Conservation (phyloP, 1,284 basidiomycete species). For the Abortiporus biennis region DNA sequence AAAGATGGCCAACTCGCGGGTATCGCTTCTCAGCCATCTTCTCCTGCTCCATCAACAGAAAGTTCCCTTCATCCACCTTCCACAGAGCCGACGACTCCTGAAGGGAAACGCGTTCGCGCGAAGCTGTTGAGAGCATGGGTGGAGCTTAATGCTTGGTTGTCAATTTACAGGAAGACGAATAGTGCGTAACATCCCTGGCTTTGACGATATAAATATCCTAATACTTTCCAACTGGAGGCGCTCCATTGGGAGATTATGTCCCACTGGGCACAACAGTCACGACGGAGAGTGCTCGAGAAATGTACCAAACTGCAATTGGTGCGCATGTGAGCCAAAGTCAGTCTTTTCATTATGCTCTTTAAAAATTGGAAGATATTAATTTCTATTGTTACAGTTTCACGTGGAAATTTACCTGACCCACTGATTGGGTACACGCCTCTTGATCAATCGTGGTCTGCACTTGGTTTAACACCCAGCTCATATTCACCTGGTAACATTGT, state of each 20-base stretch:
- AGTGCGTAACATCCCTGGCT: too few species aligned
- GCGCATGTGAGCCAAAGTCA: conserved; percentile 72
- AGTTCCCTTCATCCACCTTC: conserved; percentile 48
- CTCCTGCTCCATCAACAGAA: conserved; percentile 3
- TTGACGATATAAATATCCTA: too few species aligned
- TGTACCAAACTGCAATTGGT: conserved; percentile 64
- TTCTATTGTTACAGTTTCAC: conserved; percentile 35
- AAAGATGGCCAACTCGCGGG: too few species aligned
- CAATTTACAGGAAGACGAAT: conserved; percentile 42
- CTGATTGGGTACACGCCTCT: conserved; percentile 33
- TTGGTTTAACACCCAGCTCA: conserved; percentile 53
- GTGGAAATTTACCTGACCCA: conserved; percentile 37
- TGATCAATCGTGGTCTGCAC: conserved; percentile 39
- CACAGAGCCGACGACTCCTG: conserved; percentile 37
- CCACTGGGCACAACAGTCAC: conserved; percentile 30
- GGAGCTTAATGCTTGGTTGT: conserved; percentile 60
- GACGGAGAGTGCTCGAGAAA: conserved; percentile 55
- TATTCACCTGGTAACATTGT: conserved; percentile 50
- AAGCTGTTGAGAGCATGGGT: conserved; percentile 73
- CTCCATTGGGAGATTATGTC: conserved; percentile 14
- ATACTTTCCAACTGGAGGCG: conserved; percentile 10
- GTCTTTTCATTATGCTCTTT: conserved; percentile 21
- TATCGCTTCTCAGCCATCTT: conserved; percentile 34
- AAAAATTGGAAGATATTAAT: too few species aligned
- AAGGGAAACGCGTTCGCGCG: conserved; percentile 45